Percentiles rank a stretch among this genome's conserved stretches.
Evolutionary conservation across 1,284 basidiomycete species (phyloP).

Genomic region (Cutaneotrichosporon sp.): DNA sequence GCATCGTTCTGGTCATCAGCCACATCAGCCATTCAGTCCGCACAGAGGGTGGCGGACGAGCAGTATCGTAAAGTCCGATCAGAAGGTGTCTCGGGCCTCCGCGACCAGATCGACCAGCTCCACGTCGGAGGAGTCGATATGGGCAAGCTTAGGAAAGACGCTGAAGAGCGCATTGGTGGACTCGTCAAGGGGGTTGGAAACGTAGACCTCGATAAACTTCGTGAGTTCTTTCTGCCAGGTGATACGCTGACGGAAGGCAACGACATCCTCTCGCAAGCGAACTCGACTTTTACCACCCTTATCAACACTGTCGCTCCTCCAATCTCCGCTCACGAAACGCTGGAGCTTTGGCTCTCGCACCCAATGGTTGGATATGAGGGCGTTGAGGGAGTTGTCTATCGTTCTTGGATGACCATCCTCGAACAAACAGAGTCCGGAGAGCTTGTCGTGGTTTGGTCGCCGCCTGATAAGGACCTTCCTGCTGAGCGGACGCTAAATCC

Average conservation of each 20-base stretch:
- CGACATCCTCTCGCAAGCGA: constrained; percentile 76
- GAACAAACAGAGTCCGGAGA: constrained; percentile 93
- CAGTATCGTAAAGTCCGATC: constrained; percentile 60
- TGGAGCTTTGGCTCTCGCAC: constrained; percentile 90
- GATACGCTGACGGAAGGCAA: constrained; percentile 56
- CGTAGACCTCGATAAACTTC: constrained; percentile 79
- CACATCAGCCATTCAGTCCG: constrained; percentile 78
- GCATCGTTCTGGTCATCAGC: constrained; percentile 77
- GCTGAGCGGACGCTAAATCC: constrained; percentile 58
- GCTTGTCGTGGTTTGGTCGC: constrained; percentile 74
- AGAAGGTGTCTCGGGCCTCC: constrained; percentile 53
- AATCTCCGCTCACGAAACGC: constrained; percentile 95
- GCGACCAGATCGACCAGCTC: constrained; percentile 24
- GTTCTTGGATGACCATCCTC: constrained; percentile 67
- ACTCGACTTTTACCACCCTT: constrained; percentile 82
- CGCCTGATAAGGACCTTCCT: constrained; percentile 55
- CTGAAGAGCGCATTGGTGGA: constrained; percentile 48
- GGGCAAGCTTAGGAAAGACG: constrained; percentile 64
- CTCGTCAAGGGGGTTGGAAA: constrained; percentile 57
- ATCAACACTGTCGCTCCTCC: constrained; percentile 96
- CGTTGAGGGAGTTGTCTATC: constrained; percentile 91
- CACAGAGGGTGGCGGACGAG: constrained; percentile 71
- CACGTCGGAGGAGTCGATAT: constrained; percentile 68
- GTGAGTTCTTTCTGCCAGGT: constrained; percentile 46
- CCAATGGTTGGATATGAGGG: constrained; percentile 97